Evolutionary conservation across 768 basidiomycete genomes (phyloP).

Genomic region (Chalciporus chontae): DNA sequence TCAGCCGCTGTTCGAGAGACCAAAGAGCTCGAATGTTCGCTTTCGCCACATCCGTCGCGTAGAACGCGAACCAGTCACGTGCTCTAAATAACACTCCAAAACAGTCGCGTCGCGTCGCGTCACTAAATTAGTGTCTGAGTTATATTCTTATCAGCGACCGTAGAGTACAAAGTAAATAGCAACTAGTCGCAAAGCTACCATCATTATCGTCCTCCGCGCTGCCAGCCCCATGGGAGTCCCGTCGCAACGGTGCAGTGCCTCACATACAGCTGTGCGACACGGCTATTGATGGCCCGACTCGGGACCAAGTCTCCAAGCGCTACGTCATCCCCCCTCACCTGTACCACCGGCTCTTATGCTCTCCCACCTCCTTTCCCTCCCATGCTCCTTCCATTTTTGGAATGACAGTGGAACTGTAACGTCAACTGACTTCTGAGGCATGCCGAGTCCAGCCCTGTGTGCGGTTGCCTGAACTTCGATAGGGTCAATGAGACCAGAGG

Average conservation of each 20-base stretch:
- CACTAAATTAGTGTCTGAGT: neutral
- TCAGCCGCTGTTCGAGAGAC: conserved; percentile 35
- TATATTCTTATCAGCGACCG: neutral
- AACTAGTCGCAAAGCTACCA: neutral
- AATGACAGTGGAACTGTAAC: conserved; percentile 2
- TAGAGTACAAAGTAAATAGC: too few species aligned
- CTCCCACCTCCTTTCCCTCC: conserved; percentile 41
- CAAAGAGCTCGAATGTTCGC: conserved; percentile 7
- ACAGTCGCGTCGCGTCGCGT: conserved; percentile 35
- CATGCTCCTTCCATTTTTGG: conserved; percentile 39
- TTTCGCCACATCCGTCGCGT: conserved; percentile 32
- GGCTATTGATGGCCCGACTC: neutral
- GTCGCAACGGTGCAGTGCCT: too few species aligned
- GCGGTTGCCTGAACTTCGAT: conserved; percentile 43
- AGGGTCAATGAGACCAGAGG: conserved; percentile 50
- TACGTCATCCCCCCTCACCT: neutral
- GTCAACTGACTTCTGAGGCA: conserved; percentile 25
- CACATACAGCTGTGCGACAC: neutral
- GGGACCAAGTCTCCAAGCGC: too few species aligned
- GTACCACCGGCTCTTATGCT: conserved; percentile 5
- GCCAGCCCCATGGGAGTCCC: too few species aligned
- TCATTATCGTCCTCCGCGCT: neutral
- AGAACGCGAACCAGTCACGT: conserved; percentile 39
- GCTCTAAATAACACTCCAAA: conserved; percentile 33
- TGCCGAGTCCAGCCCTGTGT: conserved; percentile 57